Evolutionary conservation across 2,329 filamentous ascomycete genomes (phyloP).

Genomic region (Chaetomiaceae sp.): DNA sequence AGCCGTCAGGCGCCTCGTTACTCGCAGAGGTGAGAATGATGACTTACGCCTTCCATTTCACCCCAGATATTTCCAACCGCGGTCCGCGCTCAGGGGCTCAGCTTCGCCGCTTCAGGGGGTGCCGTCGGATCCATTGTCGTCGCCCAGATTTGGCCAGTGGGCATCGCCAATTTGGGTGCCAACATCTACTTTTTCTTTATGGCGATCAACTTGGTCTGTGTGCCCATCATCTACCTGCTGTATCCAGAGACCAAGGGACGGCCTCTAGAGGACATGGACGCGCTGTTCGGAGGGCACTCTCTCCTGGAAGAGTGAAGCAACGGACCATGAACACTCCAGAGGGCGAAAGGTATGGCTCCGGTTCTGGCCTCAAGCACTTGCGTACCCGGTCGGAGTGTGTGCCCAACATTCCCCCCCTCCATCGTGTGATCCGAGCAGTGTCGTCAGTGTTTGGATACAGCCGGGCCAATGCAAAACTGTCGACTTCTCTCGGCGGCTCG

Average conservation of each 20-base stretch:
- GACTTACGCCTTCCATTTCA: too few species aligned
- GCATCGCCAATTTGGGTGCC: constrained; percentile 43
- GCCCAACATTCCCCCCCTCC: too few species aligned
- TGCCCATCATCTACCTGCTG: constrained; percentile 37
- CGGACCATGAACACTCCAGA: too few species aligned
- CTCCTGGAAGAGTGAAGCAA: constrained; percentile 6
- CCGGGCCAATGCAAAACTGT: too few species aligned
- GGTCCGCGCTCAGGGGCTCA: constrained; percentile 50
- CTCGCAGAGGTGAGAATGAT: not conserved
- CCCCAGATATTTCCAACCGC: constrained; percentile 51
- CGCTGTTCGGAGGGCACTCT: constrained; percentile 30
- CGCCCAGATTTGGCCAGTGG: constrained; percentile 50
- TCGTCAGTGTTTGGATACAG: too few species aligned
- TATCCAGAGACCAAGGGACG: constrained; percentile 42
- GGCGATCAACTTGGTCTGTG: constrained; percentile 42
- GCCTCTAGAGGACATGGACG: constrained; percentile 40
- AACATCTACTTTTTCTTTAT: constrained; percentile 54
- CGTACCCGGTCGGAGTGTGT: too few species aligned
- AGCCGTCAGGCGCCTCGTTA: not conserved
- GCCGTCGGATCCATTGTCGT: constrained; percentile 51
- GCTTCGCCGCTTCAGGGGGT: constrained; percentile 47
- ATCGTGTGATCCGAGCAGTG: too few species aligned
- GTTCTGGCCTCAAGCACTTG: too few species aligned
- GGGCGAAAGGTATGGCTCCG: too few species aligned
- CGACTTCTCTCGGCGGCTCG: too few species aligned